Evolutionary conservation across 306 rosid genomes (phyloP).

Genomic region (Acacia crassicarpa): DNA sequence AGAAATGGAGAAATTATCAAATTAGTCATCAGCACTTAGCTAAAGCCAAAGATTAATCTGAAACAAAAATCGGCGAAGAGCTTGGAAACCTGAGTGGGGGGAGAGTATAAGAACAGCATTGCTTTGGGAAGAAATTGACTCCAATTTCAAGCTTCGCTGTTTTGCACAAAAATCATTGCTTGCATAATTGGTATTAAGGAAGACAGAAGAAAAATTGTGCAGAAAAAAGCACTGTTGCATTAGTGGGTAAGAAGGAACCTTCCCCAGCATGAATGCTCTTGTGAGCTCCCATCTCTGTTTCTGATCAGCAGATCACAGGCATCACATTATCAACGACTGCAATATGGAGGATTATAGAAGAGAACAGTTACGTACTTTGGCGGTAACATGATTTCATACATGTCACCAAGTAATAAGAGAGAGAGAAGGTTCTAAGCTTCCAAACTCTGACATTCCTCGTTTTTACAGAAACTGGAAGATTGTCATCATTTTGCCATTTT

Average conservation of each 20-base stretch:
- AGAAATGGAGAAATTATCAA: neutral
- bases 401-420: neutral
- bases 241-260: conserved; percentile 35
- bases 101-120: conserved; percentile 45
- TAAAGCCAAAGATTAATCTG: no score
- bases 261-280: conserved; percentile 68
- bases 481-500: conserved; percentile 20
- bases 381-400: conserved; percentile 8
- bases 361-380: neutral
- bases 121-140: conserved; percentile 59
- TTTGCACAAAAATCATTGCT: conserved; percentile 3
- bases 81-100: conserved; percentile 48
- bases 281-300: conserved; percentile 65
- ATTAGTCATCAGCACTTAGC: no score
- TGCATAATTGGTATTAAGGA: neutral
- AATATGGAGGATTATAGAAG: neutral
- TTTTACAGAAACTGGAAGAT: conserved; percentile 22
- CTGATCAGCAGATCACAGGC: neutral
- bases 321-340: neutral
- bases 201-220: neutral
- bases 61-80: conserved; percentile 1
- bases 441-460: conserved; percentile 34
- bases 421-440: conserved; percentile 30
- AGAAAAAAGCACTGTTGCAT: neutral
- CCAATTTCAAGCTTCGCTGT: conserved; percentile 73